Conservation (phyloP, 371 early-diverging fungal species). For the Gilbertella persicaria region DNA sequence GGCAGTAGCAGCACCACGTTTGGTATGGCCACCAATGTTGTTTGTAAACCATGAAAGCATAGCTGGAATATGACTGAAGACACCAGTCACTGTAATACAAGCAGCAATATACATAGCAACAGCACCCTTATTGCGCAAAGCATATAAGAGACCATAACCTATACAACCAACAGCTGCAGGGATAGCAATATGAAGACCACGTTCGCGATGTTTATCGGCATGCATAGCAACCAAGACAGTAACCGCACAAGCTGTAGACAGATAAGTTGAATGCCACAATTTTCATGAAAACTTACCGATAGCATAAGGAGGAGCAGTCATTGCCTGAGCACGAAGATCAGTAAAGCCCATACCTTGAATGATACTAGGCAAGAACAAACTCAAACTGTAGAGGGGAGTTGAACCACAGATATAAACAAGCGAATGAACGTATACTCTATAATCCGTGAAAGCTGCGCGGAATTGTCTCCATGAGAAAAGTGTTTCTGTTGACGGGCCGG, state of each 20-base stretch:
- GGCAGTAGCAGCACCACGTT: conserved; percentile 63
- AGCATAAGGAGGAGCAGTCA: conserved; percentile 53
- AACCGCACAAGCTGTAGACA: conserved; percentile 50
- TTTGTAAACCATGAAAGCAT: conserved; percentile 66
- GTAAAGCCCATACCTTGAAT: conserved; percentile 68
- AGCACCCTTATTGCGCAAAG: conserved; percentile 31
- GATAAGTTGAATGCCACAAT: neutral
- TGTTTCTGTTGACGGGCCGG: conserved; percentile 60
- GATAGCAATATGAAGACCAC: conserved; percentile 63
- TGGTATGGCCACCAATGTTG: conserved; percentile 67
- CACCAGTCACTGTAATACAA: conserved; percentile 55
- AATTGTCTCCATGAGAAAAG: conserved; percentile 64
- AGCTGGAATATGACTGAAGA: conserved; percentile 56
- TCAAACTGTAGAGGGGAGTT: conserved; percentile 65
- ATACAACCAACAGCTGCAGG: conserved; percentile 62
- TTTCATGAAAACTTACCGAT: conserved; percentile 22
- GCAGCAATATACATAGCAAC: conserved; percentile 54
- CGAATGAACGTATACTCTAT: conserved; percentile 57
- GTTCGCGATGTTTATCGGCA: conserved; percentile 63
- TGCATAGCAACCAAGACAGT: conserved; percentile 61
- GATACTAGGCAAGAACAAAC: conserved; percentile 73
- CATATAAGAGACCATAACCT: conserved; percentile 66
- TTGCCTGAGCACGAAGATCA: conserved; percentile 48
- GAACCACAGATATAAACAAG: conserved; percentile 64
- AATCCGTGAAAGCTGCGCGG: conserved; percentile 53